Evolutionary conservation across 495 filamentous ascomycete genomes (phyloP).

Genomic region (Lasiosphaeria miniovina): DNA sequence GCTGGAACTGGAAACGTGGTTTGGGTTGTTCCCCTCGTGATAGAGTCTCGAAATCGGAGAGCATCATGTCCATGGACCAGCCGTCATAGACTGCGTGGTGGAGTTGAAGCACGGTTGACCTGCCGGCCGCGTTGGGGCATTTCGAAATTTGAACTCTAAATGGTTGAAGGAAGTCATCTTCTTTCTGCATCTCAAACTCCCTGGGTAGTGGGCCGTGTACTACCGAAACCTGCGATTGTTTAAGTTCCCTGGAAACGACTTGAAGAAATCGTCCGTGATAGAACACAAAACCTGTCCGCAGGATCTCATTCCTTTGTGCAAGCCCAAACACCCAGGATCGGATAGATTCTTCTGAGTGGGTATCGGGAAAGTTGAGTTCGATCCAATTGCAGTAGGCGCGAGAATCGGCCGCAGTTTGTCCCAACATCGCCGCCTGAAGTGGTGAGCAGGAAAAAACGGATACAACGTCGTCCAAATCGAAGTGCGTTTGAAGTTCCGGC

Average conservation of each 20-base stretch:
- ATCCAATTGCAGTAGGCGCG: slow-evolving; percentile 73
- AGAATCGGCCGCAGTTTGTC: slow-evolving; percentile 55
- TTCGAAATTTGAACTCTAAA: slow-evolving; percentile 52
- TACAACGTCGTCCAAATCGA: slow-evolving; percentile 38
- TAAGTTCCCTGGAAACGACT: slow-evolving; percentile 56
- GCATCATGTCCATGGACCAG: slow-evolving; percentile 73
- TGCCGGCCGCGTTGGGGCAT: slow-evolving; percentile 9
- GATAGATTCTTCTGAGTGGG: slow-evolving; percentile 30
- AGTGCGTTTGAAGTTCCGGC: slow-evolving; percentile 10
- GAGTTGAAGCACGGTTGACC: slow-evolving; percentile 49
- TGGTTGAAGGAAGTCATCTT: slow-evolving; percentile 52
- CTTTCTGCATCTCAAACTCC: slow-evolving; percentile 22
- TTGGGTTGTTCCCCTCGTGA: slow-evolving; percentile 7
- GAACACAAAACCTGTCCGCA: slow-evolving; percentile 67
- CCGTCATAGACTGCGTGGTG: slow-evolving; percentile 83
- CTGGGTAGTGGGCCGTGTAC: slow-evolving; percentile 20
- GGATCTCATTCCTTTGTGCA: slow-evolving; percentile 56
- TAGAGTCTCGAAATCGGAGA: slow-evolving; percentile 58
- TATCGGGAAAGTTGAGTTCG: slow-evolving; percentile 50
- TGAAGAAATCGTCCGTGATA: slow-evolving; percentile 53
- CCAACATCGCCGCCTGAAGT: slow-evolving; percentile 74
- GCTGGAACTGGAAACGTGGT: slow-evolving; percentile 50
- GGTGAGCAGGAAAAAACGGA: slow-evolving; percentile 61
- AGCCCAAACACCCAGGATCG: slow-evolving; percentile 46
- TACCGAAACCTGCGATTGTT: slow-evolving; percentile 37